phyloP scores from a whole-genome alignment of 306 rosid species.

The Begonia masoniana region DNA sequence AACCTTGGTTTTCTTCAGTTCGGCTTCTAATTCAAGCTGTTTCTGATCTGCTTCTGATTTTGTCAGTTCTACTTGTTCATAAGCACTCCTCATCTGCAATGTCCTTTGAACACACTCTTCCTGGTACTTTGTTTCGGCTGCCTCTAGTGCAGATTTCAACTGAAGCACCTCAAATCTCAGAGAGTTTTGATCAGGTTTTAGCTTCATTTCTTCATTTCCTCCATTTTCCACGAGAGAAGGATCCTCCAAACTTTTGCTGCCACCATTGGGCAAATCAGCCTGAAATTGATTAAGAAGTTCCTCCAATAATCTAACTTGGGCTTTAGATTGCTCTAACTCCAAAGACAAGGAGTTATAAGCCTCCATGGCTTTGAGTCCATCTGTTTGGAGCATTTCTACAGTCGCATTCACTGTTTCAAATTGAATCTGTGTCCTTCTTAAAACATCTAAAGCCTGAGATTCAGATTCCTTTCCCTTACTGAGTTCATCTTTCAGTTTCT shows the following conservation, averaged over 20 bases:
- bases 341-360: constrained; percentile 27
- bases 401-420: constrained; percentile 47
- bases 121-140: constrained; percentile 64
- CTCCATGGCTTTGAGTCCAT: constrained; percentile 36
- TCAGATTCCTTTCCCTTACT: constrained; percentile 56
- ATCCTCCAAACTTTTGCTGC: constrained; percentile 10
- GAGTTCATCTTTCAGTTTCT: constrained; percentile 49
- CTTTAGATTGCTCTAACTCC: constrained; percentile 70
- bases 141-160: constrained; percentile 62
- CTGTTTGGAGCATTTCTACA: constrained; percentile 35
- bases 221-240: constrained; percentile 19
- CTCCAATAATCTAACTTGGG: constrained; percentile 54
- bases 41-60: constrained; percentile 43
- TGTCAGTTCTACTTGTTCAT: constrained; percentile 44
- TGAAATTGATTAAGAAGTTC: constrained; percentile 45
- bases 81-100: constrained; percentile 64
- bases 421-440: constrained; percentile 40
- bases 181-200: constrained; percentile 38
- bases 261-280: constrained; percentile 24
- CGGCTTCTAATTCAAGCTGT: constrained; percentile 42
- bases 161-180: constrained; percentile 47
- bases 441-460: constrained; percentile 35
- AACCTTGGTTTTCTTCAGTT: constrained; percentile 34
- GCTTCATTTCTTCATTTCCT: constrained; percentile 35
- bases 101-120: constrained; percentile 76